Base-by-base conservation (phyloP, 306 rosid genomes). In the Cyamopsis tetragonoloba region DNA sequence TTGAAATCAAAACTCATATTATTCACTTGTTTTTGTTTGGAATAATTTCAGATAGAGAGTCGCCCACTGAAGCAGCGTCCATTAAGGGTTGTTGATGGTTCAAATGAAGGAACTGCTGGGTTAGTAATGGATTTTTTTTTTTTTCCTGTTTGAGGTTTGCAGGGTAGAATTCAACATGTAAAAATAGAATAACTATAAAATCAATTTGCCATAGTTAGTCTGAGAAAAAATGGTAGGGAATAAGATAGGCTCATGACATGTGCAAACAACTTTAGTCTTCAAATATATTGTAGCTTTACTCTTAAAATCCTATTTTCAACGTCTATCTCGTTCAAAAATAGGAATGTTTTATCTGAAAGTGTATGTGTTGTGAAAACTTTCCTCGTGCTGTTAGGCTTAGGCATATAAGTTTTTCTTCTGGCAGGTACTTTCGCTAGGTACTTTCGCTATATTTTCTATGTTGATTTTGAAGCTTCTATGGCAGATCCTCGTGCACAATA, bases 391-490 rank as follows among this genome's bases (percentile, higher is more conserved):
- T 46, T n/a, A n/a, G 47, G 27, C 65, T 22, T 12, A 50, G 47
- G 28, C 39, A 14, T 49, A 14, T n/a, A 60, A 31, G 26, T 55
- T 71, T n/a, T 62, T 47, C 34, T 80, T 66, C 51, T 76, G 51
- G 68, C 87, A 89, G 96, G 80, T 79, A 66, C 43, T 89, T 89
- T 18, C 84, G 84, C 64, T 86, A 84, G 96, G 80, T 79, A 66
- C 43, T 89, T 89, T 18, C 84, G 84, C 64, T 86, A 84, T 78
- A 82, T 86, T 44, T 86, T 89, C 67, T 86, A 84, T 77, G 69
- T 89, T 7, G 96, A 89, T 68, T 84, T 89, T 72, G 88, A 89
- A 77, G 96, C 96, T 65, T 89, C 96, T 2, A 79, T 89, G 90
- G 91, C 88, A 10, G 90, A 89, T 51, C 77, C 83, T 8, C 84